Conservation (phyloP, 106 monocot species). For the Alisma plantagoaquatica region DNA sequence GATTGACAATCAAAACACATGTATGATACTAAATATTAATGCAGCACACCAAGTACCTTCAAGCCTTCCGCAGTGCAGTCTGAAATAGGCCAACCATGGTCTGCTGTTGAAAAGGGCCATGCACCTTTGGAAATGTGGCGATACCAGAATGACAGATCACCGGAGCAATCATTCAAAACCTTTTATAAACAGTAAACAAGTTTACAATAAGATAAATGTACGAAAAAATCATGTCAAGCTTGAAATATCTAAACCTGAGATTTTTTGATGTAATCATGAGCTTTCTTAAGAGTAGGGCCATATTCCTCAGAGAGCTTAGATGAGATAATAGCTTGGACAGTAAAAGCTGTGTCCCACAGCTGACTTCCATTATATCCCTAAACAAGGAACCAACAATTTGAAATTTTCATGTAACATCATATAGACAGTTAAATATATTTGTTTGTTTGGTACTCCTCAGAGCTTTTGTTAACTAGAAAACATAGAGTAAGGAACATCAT, state of each 20-base stretch:
- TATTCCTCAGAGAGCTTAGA: slow-evolving; percentile 6
- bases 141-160: not conserved
- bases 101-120: slow-evolving; percentile 10
- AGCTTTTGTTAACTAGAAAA: too few relatives aligned
- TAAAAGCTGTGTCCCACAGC: slow-evolving; percentile 11
- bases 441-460: too few relatives aligned
- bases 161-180: not conserved
- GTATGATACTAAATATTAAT: too few relatives aligned
- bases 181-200: too few relatives aligned
- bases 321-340: slow-evolving; percentile 10
- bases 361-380: slow-evolving; percentile 10
- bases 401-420: too few relatives aligned
- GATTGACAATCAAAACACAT: too few relatives aligned
- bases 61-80: slow-evolving; percentile 13
- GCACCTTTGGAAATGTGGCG: slow-evolving; percentile 9
- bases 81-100: slow-evolving; percentile 11
- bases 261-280: slow-evolving; percentile 6
- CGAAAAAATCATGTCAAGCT: too few relatives aligned
- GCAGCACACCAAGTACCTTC: too few relatives aligned
- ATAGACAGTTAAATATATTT: not conserved
- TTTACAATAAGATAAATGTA: too few relatives aligned
- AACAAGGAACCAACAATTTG: not conserved
- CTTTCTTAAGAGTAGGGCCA: slow-evolving; percentile 1
- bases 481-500: too few relatives aligned
- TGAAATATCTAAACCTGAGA: slow-evolving; percentile 16